Percentiles rank a stretch among this genome's conserved stretches.
Evolutionary conservation across 2,329 filamentous ascomycete genomes (phyloP).

Genomic region (Tolypocladium ovalisporum): DNA sequence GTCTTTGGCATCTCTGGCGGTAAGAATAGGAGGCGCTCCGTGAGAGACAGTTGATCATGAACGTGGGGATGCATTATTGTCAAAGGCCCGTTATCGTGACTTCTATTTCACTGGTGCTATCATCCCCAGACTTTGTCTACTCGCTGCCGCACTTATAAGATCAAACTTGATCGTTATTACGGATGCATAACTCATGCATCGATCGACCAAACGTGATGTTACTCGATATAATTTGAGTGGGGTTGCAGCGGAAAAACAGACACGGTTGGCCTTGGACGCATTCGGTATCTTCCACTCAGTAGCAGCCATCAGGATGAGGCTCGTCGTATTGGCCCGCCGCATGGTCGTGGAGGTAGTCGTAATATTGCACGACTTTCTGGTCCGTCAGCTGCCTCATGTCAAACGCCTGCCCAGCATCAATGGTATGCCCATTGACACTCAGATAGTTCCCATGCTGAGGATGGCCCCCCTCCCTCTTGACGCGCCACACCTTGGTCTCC

Average conservation of each 20-base stretch:
- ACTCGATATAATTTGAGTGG: too few relatives aligned
- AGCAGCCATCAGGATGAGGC: constrained; percentile 9
- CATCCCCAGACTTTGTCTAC: neutral
- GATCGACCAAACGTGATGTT: too few relatives aligned
- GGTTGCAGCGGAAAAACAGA: neutral
- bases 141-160: too few relatives aligned
- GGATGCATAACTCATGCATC: too few relatives aligned
- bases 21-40: too few relatives aligned
- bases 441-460: constrained; percentile 16
- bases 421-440: constrained; percentile 24
- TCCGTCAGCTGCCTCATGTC: constrained; percentile 25
- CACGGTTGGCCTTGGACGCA: neutral
- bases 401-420: constrained; percentile 24
- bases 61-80: neutral
- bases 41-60: too few relatives aligned
- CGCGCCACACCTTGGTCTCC: constrained; percentile 16
- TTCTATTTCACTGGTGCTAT: neutral
- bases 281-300: constrained; percentile 2
- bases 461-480: constrained; percentile 10
- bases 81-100: neutral
- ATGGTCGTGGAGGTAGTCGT: constrained; percentile 7
- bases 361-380: constrained; percentile 18
- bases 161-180: too few relatives aligned
- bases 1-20: too few relatives aligned
- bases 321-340: constrained; percentile 2